Evolutionary conservation across 371 early-diverging fungal genomes (phyloP), one percentile per base, ranked within the genome.

Genomic region (Circinella umbellata): DNA sequence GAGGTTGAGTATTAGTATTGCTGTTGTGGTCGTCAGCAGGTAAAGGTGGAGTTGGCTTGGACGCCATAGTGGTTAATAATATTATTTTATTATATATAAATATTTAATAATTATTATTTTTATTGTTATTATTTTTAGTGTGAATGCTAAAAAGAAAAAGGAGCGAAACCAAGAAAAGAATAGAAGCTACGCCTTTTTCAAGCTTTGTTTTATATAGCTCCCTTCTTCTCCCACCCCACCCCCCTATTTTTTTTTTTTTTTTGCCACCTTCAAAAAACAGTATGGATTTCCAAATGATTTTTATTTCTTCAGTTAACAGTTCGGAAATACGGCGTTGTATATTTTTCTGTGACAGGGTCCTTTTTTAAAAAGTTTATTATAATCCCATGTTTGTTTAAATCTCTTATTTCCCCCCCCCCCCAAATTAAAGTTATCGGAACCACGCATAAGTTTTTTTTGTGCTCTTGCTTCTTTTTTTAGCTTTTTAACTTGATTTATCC

Each of bases 381-480:
- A 42, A 42, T 42, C 42, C 1, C 42, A 42, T 42, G 42, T 42
- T 42, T 42, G 42, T 42, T 42, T 42, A 42, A 42, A 42, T 6
- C 51, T 51, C 15, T n/a, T 17, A 5, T n/a, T 17, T n/a, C 47
- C 47, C 9, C 47, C 47, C 47, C 47, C 47, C 47, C 47, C 47
- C 47, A 47, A 11, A 9, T 47, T 47, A 27, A 27, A 27, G 27
- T 27, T 47, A 11, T 51, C 51, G 51, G 27, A 18, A 36, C 38
- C 18, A 14, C 27, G 14, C 48, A 51, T 59, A 34, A n/a, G 36
- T 42, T 59, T 46, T n/a, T 46, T 55, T 64, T 64, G n/a, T 59
- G 15, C 36, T 67, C 39, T 68, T 67, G 35, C 35, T 66, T 59
- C 46, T 60, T 61, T 60, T 49, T 14, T n/a, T 14, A 51, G 15